A percentile compares a stretch with the other conserved stretches of the same genome.
These are phyloP conservation scores for Leccinum laetum DNA, from an alignment of 1,284 basidiomycete species.

Conservation along the genomic window DNA sequence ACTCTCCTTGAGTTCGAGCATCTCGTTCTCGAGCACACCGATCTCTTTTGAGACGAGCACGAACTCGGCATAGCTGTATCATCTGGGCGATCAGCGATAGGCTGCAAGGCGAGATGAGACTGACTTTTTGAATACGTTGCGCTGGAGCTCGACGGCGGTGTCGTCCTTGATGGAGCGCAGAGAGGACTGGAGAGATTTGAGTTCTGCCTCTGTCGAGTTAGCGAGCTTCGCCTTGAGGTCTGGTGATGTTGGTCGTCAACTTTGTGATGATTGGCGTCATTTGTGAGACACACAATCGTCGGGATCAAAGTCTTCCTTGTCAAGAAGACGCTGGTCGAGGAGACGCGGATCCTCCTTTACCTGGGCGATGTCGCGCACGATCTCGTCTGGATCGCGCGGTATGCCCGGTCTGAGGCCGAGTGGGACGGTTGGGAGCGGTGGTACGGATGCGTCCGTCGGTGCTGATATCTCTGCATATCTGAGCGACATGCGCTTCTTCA, in stretches of 20 bases:
- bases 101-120: conserved; percentile 4
- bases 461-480: conserved; percentile 83
- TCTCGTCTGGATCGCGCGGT: conserved; percentile 42
- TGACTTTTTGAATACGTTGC: conserved; percentile 90
- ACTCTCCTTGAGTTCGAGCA: conserved; percentile 95
- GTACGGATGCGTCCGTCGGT: conserved; percentile 53
- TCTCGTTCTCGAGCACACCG: conserved; percentile 94
- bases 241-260: conserved; percentile 28
- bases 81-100: conserved; percentile 3
- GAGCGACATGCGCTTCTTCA: conserved; percentile 92
- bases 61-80: conserved; percentile 88
- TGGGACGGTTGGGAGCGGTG: conserved; percentile 62
- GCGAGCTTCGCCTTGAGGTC: conserved; percentile 76
- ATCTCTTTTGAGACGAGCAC: conserved; percentile 98
- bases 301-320: conserved; percentile 78
- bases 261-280: neutral
- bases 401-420: conserved; percentile 35
- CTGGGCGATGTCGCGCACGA: conserved; percentile 40
- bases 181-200: conserved; percentile 73
- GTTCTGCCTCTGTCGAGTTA: conserved; percentile 79
- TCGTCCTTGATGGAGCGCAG: conserved; percentile 62
- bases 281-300: conserved; percentile 63
- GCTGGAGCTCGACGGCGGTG: conserved; percentile 72
- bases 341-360: conserved; percentile 45
- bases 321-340: conserved; percentile 62